Evolutionary conservation across 169 alveolate species (phyloP).

Genomic region (Eimeria necatrix): DNA sequence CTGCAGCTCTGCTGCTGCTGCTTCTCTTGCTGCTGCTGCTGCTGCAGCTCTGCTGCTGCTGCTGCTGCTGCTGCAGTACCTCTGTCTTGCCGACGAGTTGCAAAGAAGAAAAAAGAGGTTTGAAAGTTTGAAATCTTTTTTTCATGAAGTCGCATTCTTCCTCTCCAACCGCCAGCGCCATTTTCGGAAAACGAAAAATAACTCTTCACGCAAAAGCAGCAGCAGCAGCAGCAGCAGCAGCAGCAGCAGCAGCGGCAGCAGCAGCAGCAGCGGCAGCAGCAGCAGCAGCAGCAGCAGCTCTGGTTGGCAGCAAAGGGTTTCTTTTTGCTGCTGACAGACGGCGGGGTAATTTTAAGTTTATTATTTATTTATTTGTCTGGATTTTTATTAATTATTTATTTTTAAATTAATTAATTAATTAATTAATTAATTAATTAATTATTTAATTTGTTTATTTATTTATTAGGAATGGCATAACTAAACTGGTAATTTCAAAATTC

Average conservation of each 20-base stretch:
- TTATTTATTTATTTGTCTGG: not conserved
- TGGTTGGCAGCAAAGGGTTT: not conserved
- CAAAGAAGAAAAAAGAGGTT: conserved; percentile 27
- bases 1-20: too few species aligned
- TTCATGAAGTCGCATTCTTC: conserved; percentile 88
- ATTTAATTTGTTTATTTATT: too few species aligned
- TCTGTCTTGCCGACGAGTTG: conserved; percentile 66
- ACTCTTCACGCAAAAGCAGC: conserved; percentile 83
- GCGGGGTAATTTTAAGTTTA: too few species aligned
- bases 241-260: conserved; percentile 2
- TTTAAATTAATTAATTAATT: too few species aligned
- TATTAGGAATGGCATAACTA: too few species aligned
- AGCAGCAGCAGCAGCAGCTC: too few species aligned
- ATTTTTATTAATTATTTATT: too few species aligned
- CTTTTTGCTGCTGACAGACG: conserved; percentile 36
- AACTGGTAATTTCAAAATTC: too few species aligned
- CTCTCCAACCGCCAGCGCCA: conserved; percentile 93
- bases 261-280: too few species aligned
- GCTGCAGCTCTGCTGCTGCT: too few species aligned
- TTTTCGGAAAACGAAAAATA: conserved; percentile 85
- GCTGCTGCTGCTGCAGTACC: conserved; percentile 43
- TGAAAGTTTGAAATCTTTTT: conserved; percentile 82
- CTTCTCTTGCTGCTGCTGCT: too few species aligned
- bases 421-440: too few species aligned
- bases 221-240: not conserved